Evolutionary conservation across 306 rosid species (phyloP), one percentile per base, ranked within the genome.

Genomic region (Vigna nakashimae): DNA sequence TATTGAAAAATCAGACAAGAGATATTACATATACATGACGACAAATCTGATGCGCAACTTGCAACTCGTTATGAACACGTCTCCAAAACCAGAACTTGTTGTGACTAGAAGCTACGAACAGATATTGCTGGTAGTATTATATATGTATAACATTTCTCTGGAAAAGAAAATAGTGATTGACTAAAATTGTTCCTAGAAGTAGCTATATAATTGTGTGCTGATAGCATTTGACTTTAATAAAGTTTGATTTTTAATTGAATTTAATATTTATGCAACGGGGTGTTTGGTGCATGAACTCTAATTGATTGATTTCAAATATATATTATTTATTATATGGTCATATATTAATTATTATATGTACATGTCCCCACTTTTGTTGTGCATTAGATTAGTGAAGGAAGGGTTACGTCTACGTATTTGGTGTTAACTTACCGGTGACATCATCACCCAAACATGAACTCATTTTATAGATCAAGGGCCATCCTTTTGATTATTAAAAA

Each of bases 201-300:
- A 48, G 63, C 69, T 56, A n/a, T 9, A 24, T 52, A 43, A 42
- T 42, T 43, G 48, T 40, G 55, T 36, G 40, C 34, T 59, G 46
- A 49, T 80, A 80, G 67, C 68, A 52, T 72, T 80, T 72, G 83
- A 80, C 79, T 73, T 80, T 64, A 46, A 52, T 69, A 26, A 57
- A 16, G 53, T 32, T 17, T 55, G 32, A 75, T 13, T 74, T 76
- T 63, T 26, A 62, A 65, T 75, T 52, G 49, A 58, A 45, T 82
- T 76, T 12, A 43, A 79, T 79, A 60, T 58, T 71, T 62, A 56
- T 18, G 65, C 16, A 32, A 53, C 13, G 17, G 56, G 57, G n/a
- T 4, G 45, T 32, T 59, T 38, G 78, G 65, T 79, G 78, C 51
- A 58, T 79, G 71, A 5, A 69, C 50, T 10, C 70, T 46, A 40